Conservation (phyloP, 1,139 yeast genomes). For the Debaryomyces fabryi region DNA sequence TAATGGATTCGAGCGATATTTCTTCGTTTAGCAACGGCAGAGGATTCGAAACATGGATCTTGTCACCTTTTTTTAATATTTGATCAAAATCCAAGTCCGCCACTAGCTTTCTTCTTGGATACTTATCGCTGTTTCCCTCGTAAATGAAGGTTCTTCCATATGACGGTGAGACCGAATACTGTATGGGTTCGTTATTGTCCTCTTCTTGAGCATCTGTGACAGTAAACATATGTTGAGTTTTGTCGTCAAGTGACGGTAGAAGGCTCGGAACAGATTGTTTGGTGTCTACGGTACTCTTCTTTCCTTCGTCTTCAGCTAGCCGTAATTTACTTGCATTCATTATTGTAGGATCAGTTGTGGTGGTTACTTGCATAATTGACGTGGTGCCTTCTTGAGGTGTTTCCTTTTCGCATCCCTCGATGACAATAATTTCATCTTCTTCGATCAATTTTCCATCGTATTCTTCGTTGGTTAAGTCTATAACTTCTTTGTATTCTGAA, state of each 20-base stretch:
- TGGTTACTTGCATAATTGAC: background rate
- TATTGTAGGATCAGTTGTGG: conserved; percentile 3
- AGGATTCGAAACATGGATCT: conserved; percentile 7
- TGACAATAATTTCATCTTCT: conserved; percentile 23
- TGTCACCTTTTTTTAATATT: conserved; percentile 23
- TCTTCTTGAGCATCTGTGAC: conserved; percentile 14
- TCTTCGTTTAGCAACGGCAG: background rate
- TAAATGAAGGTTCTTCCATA: conserved; percentile 26
- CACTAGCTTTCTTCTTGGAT: conserved; percentile 29
- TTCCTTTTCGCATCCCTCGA: conserved; percentile 26
- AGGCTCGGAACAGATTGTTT: conserved; percentile 15
- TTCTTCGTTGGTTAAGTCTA: conserved; percentile 29
- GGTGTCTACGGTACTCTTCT: background rate
- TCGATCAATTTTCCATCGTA: conserved; percentile 15
- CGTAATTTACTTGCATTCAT: background rate
- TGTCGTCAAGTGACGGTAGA: conserved; percentile 15
- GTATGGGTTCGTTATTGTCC: conserved; percentile 17
- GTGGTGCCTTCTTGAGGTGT: background rate
- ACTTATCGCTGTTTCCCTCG: conserved; percentile 17
- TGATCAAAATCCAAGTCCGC: conserved; percentile 30
- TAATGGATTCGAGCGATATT: background rate
- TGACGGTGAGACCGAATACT: conserved; percentile 25
- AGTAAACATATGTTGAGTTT: conserved; percentile 13
- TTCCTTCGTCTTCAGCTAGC: background rate
- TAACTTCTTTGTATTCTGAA: conserved; percentile 22